Evolutionary conservation across 2,329 filamentous ascomycete genomes (phyloP), one percentile per base, ranked within the genome.

Genomic region (Fusarium sp.): DNA sequence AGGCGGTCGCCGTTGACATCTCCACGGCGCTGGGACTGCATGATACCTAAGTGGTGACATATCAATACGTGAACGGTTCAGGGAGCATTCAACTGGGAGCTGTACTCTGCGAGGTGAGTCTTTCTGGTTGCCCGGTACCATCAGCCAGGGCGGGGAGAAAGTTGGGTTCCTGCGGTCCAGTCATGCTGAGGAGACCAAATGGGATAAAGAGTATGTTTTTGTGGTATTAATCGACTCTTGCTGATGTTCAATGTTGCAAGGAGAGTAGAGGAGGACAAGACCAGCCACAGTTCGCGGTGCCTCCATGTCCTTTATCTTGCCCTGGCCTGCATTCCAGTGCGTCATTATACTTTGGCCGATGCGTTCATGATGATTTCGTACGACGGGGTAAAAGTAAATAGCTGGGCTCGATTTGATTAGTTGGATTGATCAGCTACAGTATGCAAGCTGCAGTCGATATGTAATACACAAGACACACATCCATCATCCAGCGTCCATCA

Each of bases 321-420:
- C 5, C 11, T 14, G 2, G 0, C 41, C 48, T 59, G 36, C 38
- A 42, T 39, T 60, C 33, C 43, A 59, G 15, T 60, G 56, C 56
- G 56, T 59, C 56, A 59, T 59, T 7, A 11, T 7, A 32, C 13
- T n/a, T 32, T 32, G 36, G 36, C 15, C 36, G 49, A 61, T 60
- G 49, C 49, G 44, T 9, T 61, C 43, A 60, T 60, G 44, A 63
- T 59, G 43, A 49, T 42, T 54, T 48, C 31, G 21, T 35, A 23
- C n/a, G 23, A 7, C 23, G 23, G 23, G 23, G 23, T 25, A 25
- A 8, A 8, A 25, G 23, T 25, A 8, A 25, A 25, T 25, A 25
- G 8, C 23, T 25, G 23, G 23, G 23, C 23, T 25, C 23, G 23
- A 25, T 25, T 25, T 25, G 23, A 25, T 25, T 25, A 25, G 23